Conservation (phyloP, 139 green algal genomes). For the Picochlorum sp. region DNA sequence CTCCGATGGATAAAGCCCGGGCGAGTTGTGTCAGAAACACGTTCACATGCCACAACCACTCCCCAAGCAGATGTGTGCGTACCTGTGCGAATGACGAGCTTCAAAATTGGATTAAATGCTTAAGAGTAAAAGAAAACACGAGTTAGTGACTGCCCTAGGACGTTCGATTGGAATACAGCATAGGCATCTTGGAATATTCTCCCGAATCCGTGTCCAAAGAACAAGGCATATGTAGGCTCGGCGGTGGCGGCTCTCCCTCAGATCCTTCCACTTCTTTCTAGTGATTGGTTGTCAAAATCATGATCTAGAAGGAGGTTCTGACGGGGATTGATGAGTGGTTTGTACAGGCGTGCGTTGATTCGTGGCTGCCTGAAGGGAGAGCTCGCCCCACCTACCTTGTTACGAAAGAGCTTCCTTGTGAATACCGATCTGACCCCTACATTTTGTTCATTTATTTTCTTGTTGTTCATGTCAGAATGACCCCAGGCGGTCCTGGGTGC, state of each 20-base stretch:
- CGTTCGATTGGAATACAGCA: too few species aligned
- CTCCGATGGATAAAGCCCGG: too few species aligned
- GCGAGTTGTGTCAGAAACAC: too few species aligned
- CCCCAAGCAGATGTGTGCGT: too few species aligned
- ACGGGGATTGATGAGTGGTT: constrained; percentile 28
- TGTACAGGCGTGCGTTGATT: constrained; percentile 11
- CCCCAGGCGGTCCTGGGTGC: constrained; percentile 47
- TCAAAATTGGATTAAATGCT: too few species aligned
- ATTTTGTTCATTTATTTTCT: neutral
- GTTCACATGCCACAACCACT: too few species aligned
- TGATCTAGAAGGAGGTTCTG: constrained; percentile 8
- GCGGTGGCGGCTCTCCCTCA: neutral
- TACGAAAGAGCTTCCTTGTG: constrained; percentile 20
- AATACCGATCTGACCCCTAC: constrained; percentile 27
- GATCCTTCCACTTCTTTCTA: constrained; percentile 25
- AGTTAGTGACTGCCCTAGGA: too few species aligned
- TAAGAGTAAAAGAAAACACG: too few species aligned
- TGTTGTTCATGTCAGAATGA: constrained; percentile 11
- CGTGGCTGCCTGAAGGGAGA: constrained; percentile 4
- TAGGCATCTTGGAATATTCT: too few species aligned
- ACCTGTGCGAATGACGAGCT: too few species aligned
- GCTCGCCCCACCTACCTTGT: constrained; percentile 24
- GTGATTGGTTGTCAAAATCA: neutral
- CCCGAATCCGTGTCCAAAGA: too few species aligned
- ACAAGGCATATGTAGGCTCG: neutral